phyloP scores from a whole-genome alignment of 1,284 basidiomycete genomes.

The Ceratobasidium papillatum region DNA sequence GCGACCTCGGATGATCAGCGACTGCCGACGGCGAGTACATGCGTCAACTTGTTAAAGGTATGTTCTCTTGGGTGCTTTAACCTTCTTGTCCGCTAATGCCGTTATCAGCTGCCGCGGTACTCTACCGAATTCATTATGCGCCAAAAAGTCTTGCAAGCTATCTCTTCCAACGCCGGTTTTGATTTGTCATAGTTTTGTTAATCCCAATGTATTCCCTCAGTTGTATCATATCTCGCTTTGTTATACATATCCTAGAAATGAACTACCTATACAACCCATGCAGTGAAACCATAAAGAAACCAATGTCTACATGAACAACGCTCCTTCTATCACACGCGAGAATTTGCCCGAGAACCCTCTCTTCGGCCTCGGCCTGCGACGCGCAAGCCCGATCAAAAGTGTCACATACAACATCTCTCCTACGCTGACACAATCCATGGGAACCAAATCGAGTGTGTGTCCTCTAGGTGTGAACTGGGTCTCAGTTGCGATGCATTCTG shows the following conservation, averaged over 20 bases:
- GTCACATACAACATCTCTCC: constrained; percentile 36
- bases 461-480: constrained; percentile 27
- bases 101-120: constrained; percentile 71
- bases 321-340: constrained; percentile 18
- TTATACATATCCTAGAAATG: constrained; percentile 11
- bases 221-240: neutral
- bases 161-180: constrained; percentile 86
- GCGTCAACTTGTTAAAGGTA: constrained; percentile 87
- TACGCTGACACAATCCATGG: constrained; percentile 26
- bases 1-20: constrained; percentile 76
- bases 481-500: constrained; percentile 30
- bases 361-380: constrained; percentile 25
- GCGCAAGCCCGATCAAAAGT: constrained; percentile 27
- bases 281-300: neutral
- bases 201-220: neutral
- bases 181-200: constrained; percentile 71
- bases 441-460: constrained; percentile 20
- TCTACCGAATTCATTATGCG: constrained; percentile 67
- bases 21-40: constrained; percentile 83
- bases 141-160: constrained; percentile 86
- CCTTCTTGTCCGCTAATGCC: neutral
- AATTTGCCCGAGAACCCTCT: constrained; percentile 21
- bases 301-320: constrained; percentile 29
- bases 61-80: constrained; percentile 29
- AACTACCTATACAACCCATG: neutral